Evolutionary conservation across 108 stramenopile genomes (phyloP).

Genomic region (Nitzschia inconspicua): DNA sequence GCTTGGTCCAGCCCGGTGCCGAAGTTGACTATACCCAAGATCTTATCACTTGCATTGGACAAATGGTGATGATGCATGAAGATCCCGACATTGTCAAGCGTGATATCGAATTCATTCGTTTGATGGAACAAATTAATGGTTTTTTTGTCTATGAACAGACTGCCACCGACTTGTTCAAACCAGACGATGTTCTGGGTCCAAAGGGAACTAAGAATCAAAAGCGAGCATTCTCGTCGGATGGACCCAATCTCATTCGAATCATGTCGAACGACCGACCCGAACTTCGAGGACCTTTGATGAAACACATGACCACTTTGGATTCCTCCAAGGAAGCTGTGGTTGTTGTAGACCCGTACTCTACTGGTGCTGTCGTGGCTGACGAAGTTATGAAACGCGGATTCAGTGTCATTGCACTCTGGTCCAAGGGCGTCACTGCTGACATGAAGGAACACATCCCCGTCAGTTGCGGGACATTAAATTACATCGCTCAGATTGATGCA

Average conservation of each 20-base stretch:
- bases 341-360: slow-evolving; percentile 88
- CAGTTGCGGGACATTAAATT: slow-evolving; percentile 36
- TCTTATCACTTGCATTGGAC: slow-evolving; percentile 62
- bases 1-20: slow-evolving; percentile 41
- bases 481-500: slow-evolving; percentile 51
- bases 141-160: slow-evolving; percentile 66
- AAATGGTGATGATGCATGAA: slow-evolving; percentile 62
- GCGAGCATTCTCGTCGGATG: slow-evolving; percentile 43
- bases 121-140: slow-evolving; percentile 75
- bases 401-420: slow-evolving; percentile 72
- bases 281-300: slow-evolving; percentile 47
- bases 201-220: slow-evolving; percentile 22
- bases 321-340: slow-evolving; percentile 77
- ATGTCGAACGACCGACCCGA: slow-evolving; percentile 68
- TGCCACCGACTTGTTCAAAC: slow-evolving; percentile 28
- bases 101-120: slow-evolving; percentile 75
- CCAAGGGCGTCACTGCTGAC: slow-evolving; percentile 47
- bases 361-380: slow-evolving; percentile 67
- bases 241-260: slow-evolving; percentile 68
- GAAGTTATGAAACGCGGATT: slow-evolving; percentile 68
- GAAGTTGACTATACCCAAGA: slow-evolving; percentile 69
- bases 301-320: slow-evolving; percentile 74
- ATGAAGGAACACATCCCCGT: slow-evolving; percentile 72
- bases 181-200: background rate
- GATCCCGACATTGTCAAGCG: slow-evolving; percentile 48